Base-by-base conservation (phyloP, 2,329 filamentous ascomycete species). In the Fusarium hostae region DNA sequence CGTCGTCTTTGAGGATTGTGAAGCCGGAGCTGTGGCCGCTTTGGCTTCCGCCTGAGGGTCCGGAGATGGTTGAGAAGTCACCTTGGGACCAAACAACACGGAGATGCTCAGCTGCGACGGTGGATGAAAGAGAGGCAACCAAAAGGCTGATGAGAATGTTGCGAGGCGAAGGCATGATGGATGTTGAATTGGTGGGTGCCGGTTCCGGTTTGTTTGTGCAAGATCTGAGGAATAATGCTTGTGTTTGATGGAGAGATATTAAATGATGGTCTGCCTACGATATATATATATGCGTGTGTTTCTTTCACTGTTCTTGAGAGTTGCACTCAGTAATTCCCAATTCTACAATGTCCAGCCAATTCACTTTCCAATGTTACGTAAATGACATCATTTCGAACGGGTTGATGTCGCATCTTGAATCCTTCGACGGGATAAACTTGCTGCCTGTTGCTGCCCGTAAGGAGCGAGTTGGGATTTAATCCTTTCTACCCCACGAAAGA, bases 1-100 rank as follows among this genome's bases (percentile, higher is more conserved):
- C 60, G 15, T 56, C 63, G 16, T 64, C 60, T 28, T 65, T 59
- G 45, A 64, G 61, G 6, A 66, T 66, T 7, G 52, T 24, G 28
- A 66, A 66, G 16, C 60, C 60, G 11, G 37, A 45, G n/a, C 13
- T 32, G 34, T 64, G 60, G 1, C 52, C 51, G 7, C 37, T n/a
- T 24, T 63, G 40, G 45, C 44, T 59, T 26, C 34, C 45, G 8
- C 50, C 43, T 3, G 60, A 26, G 9, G 52, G 60, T 8, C 63
- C 63, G 11, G 59, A 54, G n/a, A 65, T 52, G 26, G 63, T 59
- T 20, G 44, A 50, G 34, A 66, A 66, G 24, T 40, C 37, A 10
- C 63, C 63, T 18, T 43, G 34, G 3, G 63, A 59, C 60, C 63
- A 66, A 9, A 66, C 63, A 24, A 44, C 63, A 2, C 59, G 60